Evolutionary conservation across 352 stramenopile genomes (phyloP), one percentile per base, ranked within the genome.

Genomic region (Globisporangium sylvaticum): DNA sequence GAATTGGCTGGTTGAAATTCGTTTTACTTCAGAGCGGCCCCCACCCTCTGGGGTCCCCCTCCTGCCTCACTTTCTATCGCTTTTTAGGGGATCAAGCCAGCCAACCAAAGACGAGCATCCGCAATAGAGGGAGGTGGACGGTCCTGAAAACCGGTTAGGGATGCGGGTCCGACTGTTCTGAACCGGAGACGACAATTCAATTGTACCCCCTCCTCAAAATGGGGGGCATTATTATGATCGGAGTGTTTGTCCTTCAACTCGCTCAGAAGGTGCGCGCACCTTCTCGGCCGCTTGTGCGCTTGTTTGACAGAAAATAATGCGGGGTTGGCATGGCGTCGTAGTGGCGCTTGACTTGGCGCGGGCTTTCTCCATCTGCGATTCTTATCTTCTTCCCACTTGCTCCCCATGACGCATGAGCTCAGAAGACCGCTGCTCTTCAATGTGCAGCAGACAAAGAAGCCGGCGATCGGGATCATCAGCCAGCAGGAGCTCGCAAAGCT

Each of bases 1-100:
- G 66, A 89, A 92, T 90, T 89, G 80, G 85, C 82, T 92, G 84
- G 84, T 85, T 89, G 77, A 76, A 89, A 90, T 69, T 76, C 80
- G 80, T 79, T 85, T 72, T 82, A 80, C 70, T 80, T 80, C 75
- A 82, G 42, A 57, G 34, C 3, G 2, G 1, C 32, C 61, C 66
- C 50, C 48, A 70, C 25, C 14, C 25, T 70, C 0, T 8, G 4
- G 10, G 2, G 65, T 70, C 34, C 8, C 34, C 20, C 59, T 66
- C 65, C 48, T 52, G 15, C 44, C 48, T 65, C 29, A 7, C 1
- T 52, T 24, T 39, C 20, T 12, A 60, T 46, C 22, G 8, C 31
- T 44, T 31, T 44, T 18, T 44, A 32, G 29, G 29, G 54, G 54
- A 59, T 60, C 55, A 34, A 60, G 55, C 55, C 55, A 60, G 55